A percentile compares a stretch with the other conserved stretches of the same genome.
Evolutionary conservation across 805 yeast genomes (phyloP).

Genomic region (Cyberlindnera bimundalis): DNA sequence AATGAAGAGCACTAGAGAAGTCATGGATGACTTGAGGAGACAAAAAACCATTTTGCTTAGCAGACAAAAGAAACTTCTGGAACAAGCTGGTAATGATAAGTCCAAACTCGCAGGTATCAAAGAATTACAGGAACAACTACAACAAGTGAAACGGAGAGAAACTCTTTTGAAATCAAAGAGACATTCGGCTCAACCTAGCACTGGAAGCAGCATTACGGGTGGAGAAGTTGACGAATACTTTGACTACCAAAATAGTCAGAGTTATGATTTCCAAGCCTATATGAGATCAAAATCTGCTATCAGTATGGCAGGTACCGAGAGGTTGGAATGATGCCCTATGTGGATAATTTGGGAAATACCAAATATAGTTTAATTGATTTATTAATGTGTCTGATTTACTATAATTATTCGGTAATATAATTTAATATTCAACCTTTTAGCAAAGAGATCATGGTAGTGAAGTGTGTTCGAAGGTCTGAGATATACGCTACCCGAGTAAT

Average conservation of each 20-base stretch:
- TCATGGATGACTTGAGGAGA: conserved; percentile 25
- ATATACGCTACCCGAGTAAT: no score
- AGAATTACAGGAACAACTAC: conserved; percentile 14
- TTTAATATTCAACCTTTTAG: no score
- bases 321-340: no score
- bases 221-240: conserved; percentile 15
- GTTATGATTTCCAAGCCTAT: conserved; percentile 20
- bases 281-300: conserved; percentile 13
- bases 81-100: conserved; percentile 14
- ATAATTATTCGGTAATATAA: no score
- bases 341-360: no score
- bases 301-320: no score
- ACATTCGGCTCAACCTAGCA: conserved; percentile 1
- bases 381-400: no score
- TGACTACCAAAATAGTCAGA: conserved; percentile 20
- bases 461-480: no score
- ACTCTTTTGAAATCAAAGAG: conserved; percentile 2
- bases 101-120: conserved; percentile 12
- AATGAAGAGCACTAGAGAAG: conserved; percentile 20
- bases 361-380: no score
- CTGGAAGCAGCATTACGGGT: conserved; percentile 8
- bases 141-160: conserved; percentile 12
- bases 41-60: conserved; percentile 22
- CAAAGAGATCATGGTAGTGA: no score
- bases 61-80: conserved; percentile 14